A percentile compares a stretch with the other conserved stretches of the same genome.
Conservation (phyloP, 208 protist genomes). For the Blastocrithidia nonstop region DNA sequence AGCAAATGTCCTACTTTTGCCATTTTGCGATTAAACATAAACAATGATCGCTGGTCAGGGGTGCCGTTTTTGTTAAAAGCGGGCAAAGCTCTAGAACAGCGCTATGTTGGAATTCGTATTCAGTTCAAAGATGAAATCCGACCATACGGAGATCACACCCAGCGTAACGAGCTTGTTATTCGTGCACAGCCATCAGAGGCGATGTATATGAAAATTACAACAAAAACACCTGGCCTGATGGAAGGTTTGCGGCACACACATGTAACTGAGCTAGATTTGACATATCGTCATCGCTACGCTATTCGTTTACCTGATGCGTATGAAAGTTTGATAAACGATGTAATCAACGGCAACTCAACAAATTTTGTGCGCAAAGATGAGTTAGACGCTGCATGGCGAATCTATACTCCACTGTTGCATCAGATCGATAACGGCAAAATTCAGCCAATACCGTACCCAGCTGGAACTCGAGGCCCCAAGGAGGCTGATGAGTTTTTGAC, state of each 20-base stretch:
- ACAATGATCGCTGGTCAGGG: conserved; percentile 88
- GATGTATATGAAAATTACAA: conserved; percentile 87
- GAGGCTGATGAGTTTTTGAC: conserved; percentile 55
- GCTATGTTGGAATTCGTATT: conserved; percentile 67
- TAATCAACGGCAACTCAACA: conserved; percentile 63
- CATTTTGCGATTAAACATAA: conserved; percentile 60
- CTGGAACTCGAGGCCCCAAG: conserved; percentile 69
- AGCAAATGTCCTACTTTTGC: conserved; percentile 85
- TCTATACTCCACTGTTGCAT: conserved; percentile 83
- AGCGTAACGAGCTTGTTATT: conserved; percentile 88
- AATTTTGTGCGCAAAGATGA: conserved; percentile 89
- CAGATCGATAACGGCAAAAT: conserved; percentile 68
- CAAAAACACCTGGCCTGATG: conserved; percentile 71
- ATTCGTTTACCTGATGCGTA: conserved; percentile 82
- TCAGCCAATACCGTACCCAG: conserved; percentile 42
- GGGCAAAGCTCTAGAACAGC: conserved; percentile 81
- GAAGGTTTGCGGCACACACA: conserved; percentile 54
- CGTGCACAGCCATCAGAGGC: conserved; percentile 84
- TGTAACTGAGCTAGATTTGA: conserved; percentile 83
- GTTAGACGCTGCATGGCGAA: conserved; percentile 81
- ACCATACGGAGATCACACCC: conserved; percentile 51
- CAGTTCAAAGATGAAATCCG: conserved; percentile 82
- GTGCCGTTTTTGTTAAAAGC: conserved; percentile 88
- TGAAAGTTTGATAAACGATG: conserved; percentile 82
- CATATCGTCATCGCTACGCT: conserved; percentile 66